A percentile compares a stretch with the other conserved stretches of the same genome.
Evolutionary conservation across 2,329 filamentous ascomycete genomes (phyloP).

Genomic region (Cryphonectria naterciae): DNA sequence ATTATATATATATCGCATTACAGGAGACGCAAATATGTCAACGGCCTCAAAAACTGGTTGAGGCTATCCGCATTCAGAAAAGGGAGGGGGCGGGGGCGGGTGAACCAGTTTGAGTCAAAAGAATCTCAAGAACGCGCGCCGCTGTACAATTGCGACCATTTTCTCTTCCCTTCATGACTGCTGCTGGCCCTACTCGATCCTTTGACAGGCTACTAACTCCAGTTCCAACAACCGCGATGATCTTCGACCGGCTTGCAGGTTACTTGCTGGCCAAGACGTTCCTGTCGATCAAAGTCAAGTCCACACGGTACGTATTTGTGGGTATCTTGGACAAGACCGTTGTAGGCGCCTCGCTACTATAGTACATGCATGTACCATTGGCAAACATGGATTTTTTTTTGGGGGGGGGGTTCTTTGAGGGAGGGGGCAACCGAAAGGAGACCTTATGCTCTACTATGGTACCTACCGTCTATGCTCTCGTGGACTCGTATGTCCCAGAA

Average conservation of each 20-base stretch:
- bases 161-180: background rate
- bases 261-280: background rate
- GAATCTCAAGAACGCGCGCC: background rate
- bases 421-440: background rate
- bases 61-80: background rate
- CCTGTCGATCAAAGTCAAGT: background rate
- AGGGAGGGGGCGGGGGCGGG: background rate
- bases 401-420: too few relatives aligned
- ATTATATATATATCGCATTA: background rate
- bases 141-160: background rate
- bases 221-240: background rate
- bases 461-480: background rate
- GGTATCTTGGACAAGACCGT: background rate
- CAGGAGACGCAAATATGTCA: background rate
- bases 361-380: background rate
- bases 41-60: background rate
- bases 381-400: too few relatives aligned
- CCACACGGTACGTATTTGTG: background rate
- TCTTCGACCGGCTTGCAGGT: background rate
- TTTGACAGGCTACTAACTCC: background rate
- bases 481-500: background rate
- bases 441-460: background rate
- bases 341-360: background rate
- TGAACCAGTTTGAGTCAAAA: background rate
- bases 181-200: background rate